Evolutionary conservation across 495 filamentous ascomycete species (phyloP).

Genomic region (Podospora conica): DNA sequence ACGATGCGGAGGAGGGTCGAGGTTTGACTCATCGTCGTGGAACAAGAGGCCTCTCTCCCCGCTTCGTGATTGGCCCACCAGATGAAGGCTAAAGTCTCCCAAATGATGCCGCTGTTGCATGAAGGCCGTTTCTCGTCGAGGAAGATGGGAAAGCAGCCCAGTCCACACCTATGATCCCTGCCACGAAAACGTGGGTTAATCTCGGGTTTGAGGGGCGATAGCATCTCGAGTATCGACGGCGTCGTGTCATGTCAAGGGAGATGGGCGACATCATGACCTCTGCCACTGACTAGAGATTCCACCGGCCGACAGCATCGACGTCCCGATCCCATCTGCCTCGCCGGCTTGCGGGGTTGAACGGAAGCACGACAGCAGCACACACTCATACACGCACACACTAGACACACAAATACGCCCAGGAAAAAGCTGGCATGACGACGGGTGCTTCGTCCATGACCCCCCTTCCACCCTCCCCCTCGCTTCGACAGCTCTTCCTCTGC

Average conservation of each 20-base stretch:
- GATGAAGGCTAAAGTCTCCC: constrained; percentile 6
- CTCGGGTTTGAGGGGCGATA: neutral
- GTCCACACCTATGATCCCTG: neutral
- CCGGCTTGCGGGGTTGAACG: neutral
- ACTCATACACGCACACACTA: neutral
- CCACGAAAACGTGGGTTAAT: neutral
- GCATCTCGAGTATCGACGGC: neutral
- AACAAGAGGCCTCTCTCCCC: neutral
- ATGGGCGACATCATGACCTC: neutral
- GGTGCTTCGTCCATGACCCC: neutral
- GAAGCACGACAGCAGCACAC: neutral
- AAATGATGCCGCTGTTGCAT: constrained; percentile 1
- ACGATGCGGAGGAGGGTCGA: neutral
- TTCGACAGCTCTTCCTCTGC: neutral
- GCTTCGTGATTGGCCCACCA: neutral
- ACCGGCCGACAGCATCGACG: neutral
- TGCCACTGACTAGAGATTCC: neutral
- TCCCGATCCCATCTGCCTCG: neutral
- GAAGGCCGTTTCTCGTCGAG: neutral
- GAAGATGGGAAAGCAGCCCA: neutral
- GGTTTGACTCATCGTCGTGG: constrained; percentile 17
- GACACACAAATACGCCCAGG: neutral
- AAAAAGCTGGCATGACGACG: neutral
- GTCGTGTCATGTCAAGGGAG: neutral
- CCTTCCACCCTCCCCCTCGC: neutral